Conservation (phyloP, 2,329 filamentous ascomycete species). For the Zasmidium angulare region DNA sequence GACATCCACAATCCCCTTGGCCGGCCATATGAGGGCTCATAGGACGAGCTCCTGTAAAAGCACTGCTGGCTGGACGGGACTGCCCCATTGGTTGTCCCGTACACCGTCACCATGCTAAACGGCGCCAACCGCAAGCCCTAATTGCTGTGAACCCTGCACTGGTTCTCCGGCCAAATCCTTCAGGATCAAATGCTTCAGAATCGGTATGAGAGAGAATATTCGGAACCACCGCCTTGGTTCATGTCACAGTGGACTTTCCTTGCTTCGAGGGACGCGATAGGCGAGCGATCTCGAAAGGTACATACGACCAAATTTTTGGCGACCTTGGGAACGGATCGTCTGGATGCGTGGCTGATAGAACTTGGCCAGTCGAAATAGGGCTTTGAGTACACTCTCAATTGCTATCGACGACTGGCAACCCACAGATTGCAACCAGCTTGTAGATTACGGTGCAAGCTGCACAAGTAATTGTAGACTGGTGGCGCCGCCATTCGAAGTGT, state of each 20-base stretch:
- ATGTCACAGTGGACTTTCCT: not conserved
- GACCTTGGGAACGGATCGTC: not conserved
- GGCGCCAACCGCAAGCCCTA: not conserved
- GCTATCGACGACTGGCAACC: not conserved
- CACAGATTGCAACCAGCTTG: not conserved
- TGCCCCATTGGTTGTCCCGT: not conserved
- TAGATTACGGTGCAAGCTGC: not conserved
- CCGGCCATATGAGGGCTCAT: not conserved
- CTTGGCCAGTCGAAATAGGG: not conserved
- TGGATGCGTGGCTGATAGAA: not conserved
- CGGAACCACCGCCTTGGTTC: not conserved
- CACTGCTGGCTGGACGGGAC: not conserved
- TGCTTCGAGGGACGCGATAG: not conserved
- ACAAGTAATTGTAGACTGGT: not conserved
- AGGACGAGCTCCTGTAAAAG: not conserved
- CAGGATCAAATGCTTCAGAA: not conserved
- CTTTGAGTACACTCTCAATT: not conserved
- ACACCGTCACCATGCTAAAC: not conserved
- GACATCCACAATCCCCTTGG: not conserved
- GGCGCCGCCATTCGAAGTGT: not conserved
- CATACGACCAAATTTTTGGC: not conserved
- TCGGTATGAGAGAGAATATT: not conserved
- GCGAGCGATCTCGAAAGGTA: not conserved
- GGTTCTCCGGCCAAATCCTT: not conserved
- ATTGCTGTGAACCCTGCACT: not conserved